Base-by-base conservation (phyloP, 2,329 filamentous ascomycete genomes). In the Ceratocystis harringtonii region DNA sequence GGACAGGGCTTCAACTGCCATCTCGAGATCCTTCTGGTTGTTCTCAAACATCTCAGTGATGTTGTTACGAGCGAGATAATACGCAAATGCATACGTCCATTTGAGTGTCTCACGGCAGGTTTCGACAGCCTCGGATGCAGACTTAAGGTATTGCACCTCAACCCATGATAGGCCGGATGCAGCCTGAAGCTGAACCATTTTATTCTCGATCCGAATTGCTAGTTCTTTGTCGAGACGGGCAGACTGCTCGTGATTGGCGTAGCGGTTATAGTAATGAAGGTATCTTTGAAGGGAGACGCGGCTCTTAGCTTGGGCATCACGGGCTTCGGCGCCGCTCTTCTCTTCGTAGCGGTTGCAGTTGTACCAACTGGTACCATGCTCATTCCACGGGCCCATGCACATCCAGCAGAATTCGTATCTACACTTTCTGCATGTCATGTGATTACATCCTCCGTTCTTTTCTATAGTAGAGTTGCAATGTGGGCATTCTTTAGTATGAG, bases 321-420 rank as follows among this genome's bases (percentile, higher is more conserved):
- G 83, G 3, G 94, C 94, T 66, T 96, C 92, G 0, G 85, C 81
- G 1, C 94, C 94, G 69, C 90, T 95, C 80, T 94, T 96, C 77
- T 97, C 94, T 73, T 99, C 94, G 71, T 88, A 99, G 7, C 94
- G 83, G 73, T 96, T 99, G 81, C 94, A 99, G 75, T 96, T 99
- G 79, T 99, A 99, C 94, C 94, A 99, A 76, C 90, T 96, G 2
- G 92, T 99, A 69, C 94, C 94, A 74, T 99, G 94, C 76, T 99
- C 94, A 0, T 91, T 95, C 94, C 94, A 99, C 0, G 96, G 79
- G 0, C 94, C 94, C 94, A 99, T 99, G 73, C 94, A 99, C 89
- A 99, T 97, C 94, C 94, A 99, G 77, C 94, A 99, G 72, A 99
- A 96, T 72, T 96, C 92, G 72, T 96, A 87, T 72, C 91, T 90